Evolutionary conservation across 768 basidiomycete genomes (phyloP).

Genomic region (Tulasnella sp.): DNA sequence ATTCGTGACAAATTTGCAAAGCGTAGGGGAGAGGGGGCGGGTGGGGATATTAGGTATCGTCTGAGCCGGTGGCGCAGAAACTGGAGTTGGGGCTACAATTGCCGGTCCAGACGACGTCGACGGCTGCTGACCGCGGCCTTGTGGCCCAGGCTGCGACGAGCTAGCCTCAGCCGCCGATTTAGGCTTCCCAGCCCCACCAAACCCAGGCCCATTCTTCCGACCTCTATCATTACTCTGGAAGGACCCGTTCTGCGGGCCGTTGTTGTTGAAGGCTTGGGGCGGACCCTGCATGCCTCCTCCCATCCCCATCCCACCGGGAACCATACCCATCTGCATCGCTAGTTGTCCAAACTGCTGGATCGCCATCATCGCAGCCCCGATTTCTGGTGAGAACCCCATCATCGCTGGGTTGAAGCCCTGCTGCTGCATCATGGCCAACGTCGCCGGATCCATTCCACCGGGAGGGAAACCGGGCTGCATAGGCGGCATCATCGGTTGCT

Average conservation of each 20-base stretch:
- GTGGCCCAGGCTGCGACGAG: slow-evolving; percentile 13
- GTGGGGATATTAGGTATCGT: slow-evolving; percentile 45
- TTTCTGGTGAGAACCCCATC: slow-evolving; percentile 29
- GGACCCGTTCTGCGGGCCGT: slow-evolving; percentile 5
- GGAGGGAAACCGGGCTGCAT: background rate
- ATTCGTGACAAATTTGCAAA: slow-evolving; percentile 92
- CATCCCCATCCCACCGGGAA: slow-evolving; percentile 26
- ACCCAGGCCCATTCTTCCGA: slow-evolving; percentile 12
- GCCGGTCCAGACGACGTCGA: slow-evolving; percentile 47
- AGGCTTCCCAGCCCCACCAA: slow-evolving; percentile 34
- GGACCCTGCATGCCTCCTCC: background rate
- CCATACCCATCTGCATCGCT: slow-evolving; percentile 32
- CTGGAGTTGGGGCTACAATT: slow-evolving; percentile 65
- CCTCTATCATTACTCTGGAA: slow-evolving; percentile 13
- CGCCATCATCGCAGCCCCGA: slow-evolving; percentile 34
- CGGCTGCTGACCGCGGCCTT: slow-evolving; percentile 24
- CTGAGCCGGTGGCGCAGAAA: slow-evolving; percentile 19
- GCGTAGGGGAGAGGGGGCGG: slow-evolving; percentile 80
- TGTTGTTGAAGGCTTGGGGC: slow-evolving; percentile 6
- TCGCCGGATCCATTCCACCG: slow-evolving; percentile 28
- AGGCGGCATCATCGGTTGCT: slow-evolving; percentile 17
- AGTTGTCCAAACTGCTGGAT: slow-evolving; percentile 33
- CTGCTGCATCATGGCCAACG: slow-evolving; percentile 32
- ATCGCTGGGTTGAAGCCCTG: slow-evolving; percentile 32
- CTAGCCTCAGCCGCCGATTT: slow-evolving; percentile 9